These are phyloP conservation scores for Peronospora belbahrii DNA, from an alignment of 352 stramenopile species.

Conservation along the genomic window DNA sequence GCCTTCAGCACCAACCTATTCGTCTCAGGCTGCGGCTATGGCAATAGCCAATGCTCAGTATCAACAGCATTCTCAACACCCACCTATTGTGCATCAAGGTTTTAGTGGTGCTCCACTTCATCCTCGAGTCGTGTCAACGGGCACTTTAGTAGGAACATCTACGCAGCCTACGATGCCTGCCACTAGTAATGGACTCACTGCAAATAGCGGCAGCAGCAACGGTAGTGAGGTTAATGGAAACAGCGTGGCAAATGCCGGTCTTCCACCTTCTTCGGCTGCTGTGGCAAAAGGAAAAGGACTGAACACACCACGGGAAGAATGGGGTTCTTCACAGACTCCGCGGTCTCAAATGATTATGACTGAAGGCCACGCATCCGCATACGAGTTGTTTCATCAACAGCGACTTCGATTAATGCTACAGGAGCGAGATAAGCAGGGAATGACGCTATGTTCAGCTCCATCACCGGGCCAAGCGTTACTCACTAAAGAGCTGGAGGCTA, in stretches of 20 bases:
- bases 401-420: constrained; percentile 77
- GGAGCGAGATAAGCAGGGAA: constrained; percentile 72
- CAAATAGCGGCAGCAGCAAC: constrained; percentile 12
- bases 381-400: constrained; percentile 85
- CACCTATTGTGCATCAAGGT: constrained; percentile 22
- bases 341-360: constrained; percentile 78
- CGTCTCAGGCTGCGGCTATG: constrained; percentile 29
- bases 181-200: constrained; percentile 15
- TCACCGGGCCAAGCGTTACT: constrained; percentile 80
- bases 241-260: constrained; percentile 13
- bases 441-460: constrained; percentile 65
- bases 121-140: constrained; percentile 17
- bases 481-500: constrained; percentile 83
- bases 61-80: constrained; percentile 19
- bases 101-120: constrained; percentile 37
- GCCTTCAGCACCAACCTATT: constrained; percentile 24
- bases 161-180: constrained; percentile 11
- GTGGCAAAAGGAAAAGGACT: constrained; percentile 38
- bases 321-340: constrained; percentile 79
- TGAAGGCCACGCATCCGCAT: constrained; percentile 71
- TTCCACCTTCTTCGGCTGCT: constrained; percentile 34
- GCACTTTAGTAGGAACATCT: constrained; percentile 16
- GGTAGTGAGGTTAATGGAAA: constrained; percentile 5
- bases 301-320: constrained; percentile 76
- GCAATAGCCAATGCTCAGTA: constrained; percentile 29